These are phyloP conservation scores for Flaveria sonorensis DNA, from an alignment of 129 eudicot genomes.

Conservation along the genomic window DNA sequence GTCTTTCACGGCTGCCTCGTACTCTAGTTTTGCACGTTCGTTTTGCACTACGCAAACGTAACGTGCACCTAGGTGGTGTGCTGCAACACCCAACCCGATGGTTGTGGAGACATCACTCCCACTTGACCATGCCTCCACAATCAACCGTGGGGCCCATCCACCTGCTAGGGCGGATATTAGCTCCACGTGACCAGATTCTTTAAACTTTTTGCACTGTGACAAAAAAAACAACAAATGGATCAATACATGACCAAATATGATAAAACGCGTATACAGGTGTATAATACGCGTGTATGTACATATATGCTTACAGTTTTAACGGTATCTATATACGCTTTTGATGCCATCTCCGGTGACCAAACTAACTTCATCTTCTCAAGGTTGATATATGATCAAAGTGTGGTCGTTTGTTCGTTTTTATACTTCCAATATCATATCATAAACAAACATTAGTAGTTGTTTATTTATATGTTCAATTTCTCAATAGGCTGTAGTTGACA, in stretches of 20 bases:
- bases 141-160: conserved; percentile 53
- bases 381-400: conserved; percentile 16
- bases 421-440: conserved; percentile 24
- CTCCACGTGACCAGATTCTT: conserved; percentile 46
- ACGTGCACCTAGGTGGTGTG: conserved; percentile 48
- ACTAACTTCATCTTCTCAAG: conserved; percentile 49
- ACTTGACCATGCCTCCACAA: conserved; percentile 46
- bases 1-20: conserved; percentile 30
- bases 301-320: conserved; percentile 42
- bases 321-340: conserved; percentile 48
- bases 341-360: conserved; percentile 60
- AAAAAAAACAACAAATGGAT: too few species aligned
- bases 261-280: not conserved
- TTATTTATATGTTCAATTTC: conserved; percentile 24
- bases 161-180: conserved; percentile 61
- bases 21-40: conserved; percentile 38
- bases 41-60: conserved; percentile 50
- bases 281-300: not conserved
- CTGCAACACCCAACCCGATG: conserved; percentile 48
- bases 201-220: conserved; percentile 35
- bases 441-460: conserved; percentile 9
- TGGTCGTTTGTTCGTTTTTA: conserved; percentile 3
- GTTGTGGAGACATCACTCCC: conserved; percentile 42
- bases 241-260: too few species aligned
- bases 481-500: conserved; percentile 19